Conservation (phyloP, 106 monocot species). For the Alisma plantagoaquatica region DNA sequence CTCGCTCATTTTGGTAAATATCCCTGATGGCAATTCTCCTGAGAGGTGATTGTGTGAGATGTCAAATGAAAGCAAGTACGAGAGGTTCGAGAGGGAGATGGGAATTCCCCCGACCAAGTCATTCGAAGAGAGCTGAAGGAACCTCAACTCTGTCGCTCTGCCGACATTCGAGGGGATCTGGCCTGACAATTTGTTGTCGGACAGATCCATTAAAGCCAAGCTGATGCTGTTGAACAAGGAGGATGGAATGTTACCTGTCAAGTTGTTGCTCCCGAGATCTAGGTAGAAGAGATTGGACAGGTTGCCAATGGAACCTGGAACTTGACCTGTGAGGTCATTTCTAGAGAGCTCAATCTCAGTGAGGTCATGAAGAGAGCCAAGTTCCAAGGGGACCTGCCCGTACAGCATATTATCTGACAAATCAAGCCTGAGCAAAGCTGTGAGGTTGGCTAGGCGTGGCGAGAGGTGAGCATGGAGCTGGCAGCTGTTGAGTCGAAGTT, state of each 20-base stretch:
- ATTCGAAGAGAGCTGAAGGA: slow-evolving; percentile 59
- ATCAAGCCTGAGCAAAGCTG: slow-evolving; percentile 44
- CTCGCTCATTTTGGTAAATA: slow-evolving; percentile 35
- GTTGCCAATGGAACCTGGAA: no score
- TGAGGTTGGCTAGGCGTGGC: slow-evolving; percentile 39
- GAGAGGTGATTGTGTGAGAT: slow-evolving; percentile 40
- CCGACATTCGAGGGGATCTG: slow-evolving; percentile 29
- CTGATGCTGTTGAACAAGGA: slow-evolving; percentile 49
- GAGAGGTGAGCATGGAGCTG: slow-evolving; percentile 46
- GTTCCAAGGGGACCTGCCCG: slow-evolving; percentile 42
- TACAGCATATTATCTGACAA: slow-evolving; percentile 37
- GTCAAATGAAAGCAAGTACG: slow-evolving; percentile 50
- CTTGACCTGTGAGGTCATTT: slow-evolving; percentile 35
- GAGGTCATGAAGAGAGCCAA: slow-evolving; percentile 33
- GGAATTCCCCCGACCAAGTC: slow-evolving; percentile 43
- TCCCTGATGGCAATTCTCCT: slow-evolving; percentile 39
- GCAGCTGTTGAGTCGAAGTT: slow-evolving; percentile 29
- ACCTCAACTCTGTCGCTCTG: slow-evolving; percentile 28
- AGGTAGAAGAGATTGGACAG: no score
- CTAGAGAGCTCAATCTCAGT: slow-evolving; percentile 42
- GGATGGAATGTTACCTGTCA: no score
- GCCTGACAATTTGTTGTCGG: slow-evolving; percentile 68
- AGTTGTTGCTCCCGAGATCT: no score
- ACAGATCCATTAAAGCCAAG: slow-evolving; percentile 50
- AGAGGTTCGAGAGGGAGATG: slow-evolving; percentile 32